Conservation (phyloP, 1,139 yeast species). For the Scheffersomyces illinoinensis region DNA sequence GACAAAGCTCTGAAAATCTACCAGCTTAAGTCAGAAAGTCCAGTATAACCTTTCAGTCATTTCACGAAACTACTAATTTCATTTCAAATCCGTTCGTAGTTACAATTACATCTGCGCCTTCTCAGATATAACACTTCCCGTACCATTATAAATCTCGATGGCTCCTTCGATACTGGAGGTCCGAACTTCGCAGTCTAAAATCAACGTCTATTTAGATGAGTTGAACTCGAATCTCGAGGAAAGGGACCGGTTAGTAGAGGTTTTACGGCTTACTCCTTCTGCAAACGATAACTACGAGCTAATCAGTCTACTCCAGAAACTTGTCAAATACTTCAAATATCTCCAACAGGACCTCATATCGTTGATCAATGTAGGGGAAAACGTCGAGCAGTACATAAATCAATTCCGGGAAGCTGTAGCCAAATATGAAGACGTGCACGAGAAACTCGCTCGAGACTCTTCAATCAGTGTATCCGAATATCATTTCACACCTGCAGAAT, state of each 20-base stretch:
- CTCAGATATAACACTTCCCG: not conserved
- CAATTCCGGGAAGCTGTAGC: conserved; percentile 18
- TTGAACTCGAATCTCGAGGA: conserved; percentile 42
- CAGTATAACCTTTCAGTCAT: not conserved
- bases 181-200: conserved; percentile 8
- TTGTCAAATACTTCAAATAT: conserved; percentile 28
- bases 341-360: conserved; percentile 34
- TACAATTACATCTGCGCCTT: not conserved
- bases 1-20: not conserved
- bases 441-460: conserved; percentile 25
- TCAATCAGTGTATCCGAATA: conserved; percentile 40
- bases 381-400: conserved; percentile 1
- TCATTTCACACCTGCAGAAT: conserved; percentile 17
- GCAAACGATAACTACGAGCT: conserved; percentile 56
- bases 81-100: not conserved
- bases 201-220: conserved; percentile 15
- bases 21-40: not conserved
- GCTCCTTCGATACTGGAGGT: conserved; percentile 12
- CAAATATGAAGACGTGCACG: conserved; percentile 14
- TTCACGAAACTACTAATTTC: not conserved
- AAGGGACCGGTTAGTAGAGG: conserved; percentile 42
- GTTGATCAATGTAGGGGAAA: conserved; percentile 5
- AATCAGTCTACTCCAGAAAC: conserved; percentile 39
- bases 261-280: conserved; percentile 51
- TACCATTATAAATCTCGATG: not conserved